phyloP scores from a whole-genome alignment of 2,329 filamentous ascomycete species.

The Emmonsia crescens region DNA sequence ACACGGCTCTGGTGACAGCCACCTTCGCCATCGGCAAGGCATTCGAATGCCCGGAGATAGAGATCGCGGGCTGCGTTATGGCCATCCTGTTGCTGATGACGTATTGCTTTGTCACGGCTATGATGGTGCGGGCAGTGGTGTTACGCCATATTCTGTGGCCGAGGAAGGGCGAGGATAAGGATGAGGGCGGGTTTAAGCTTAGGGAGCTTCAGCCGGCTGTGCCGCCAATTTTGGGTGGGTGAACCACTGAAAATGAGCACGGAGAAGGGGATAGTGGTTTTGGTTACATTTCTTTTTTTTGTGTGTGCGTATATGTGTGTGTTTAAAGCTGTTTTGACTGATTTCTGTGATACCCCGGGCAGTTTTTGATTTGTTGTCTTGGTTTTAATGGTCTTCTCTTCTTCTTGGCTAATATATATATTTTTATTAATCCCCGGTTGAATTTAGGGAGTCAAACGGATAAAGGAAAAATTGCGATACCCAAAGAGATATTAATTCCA shows the following conservation, averaged over 20 bases:
- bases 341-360: not conserved
- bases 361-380: not conserved
- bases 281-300: not conserved
- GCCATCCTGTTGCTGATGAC: constrained; percentile 53
- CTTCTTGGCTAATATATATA: not conserved
- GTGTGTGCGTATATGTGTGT: too few relatives aligned
- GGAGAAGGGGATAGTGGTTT: not conserved
- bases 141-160: constrained; percentile 65
- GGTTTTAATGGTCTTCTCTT: not conserved
- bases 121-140: constrained; percentile 60
- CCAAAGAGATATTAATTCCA: not conserved
- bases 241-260: not conserved
- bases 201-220: constrained; percentile 18
- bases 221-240: not conserved
- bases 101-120: constrained; percentile 57
- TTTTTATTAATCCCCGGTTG: not conserved
- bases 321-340: not conserved
- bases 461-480: not conserved
- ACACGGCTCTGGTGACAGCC: constrained; percentile 61
- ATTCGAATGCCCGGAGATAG: constrained; percentile 48
- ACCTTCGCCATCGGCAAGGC: constrained; percentile 60
- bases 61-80: constrained; percentile 58
- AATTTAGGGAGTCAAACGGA: not conserved
- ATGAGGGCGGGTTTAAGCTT: constrained; percentile 48
- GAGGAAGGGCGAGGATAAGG: constrained; percentile 54